A percentile compares a stretch with the other conserved stretches of the same genome.
Evolutionary conservation across 2,329 filamentous ascomycete genomes (phyloP).

Genomic region (Alternaria sp.): DNA sequence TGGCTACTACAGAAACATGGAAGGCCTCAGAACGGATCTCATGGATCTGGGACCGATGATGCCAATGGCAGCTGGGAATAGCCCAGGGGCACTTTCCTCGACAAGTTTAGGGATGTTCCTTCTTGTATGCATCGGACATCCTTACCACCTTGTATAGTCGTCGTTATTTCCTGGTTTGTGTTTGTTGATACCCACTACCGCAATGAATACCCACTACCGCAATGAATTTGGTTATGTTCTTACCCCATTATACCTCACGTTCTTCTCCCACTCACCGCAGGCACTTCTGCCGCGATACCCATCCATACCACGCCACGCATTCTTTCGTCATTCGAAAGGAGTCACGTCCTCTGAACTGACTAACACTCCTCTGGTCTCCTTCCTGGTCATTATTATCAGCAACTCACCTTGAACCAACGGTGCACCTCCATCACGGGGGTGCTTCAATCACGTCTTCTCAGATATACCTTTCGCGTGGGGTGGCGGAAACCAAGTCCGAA

Average conservation of each 20-base stretch:
- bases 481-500: conserved; percentile 47
- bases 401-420: background rate
- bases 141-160: conserved; percentile 11
- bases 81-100: conserved; percentile 1
- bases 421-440: conserved; percentile 23
- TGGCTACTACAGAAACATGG: conserved; percentile 62
- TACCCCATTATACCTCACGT: background rate
- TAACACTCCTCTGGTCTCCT: background rate
- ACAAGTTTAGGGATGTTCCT: conserved; percentile 12
- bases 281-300: background rate
- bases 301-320: background rate
- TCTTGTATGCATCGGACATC: conserved; percentile 18
- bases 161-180: conserved; percentile 1
- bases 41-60: conserved; percentile 26
- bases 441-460: conserved; percentile 54
- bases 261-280: background rate
- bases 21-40: conserved; percentile 30
- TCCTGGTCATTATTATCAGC: background rate
- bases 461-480: conserved; percentile 55
- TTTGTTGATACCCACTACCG: conserved; percentile 17
- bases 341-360: background rate
- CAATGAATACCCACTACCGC: conserved; percentile 9
- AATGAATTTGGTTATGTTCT: conserved; percentile 2
- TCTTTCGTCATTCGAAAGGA: background rate
- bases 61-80: conserved; percentile 21